Evolutionary conservation across 106 monocot species (phyloP).

Genomic region (Allium sativum): DNA sequence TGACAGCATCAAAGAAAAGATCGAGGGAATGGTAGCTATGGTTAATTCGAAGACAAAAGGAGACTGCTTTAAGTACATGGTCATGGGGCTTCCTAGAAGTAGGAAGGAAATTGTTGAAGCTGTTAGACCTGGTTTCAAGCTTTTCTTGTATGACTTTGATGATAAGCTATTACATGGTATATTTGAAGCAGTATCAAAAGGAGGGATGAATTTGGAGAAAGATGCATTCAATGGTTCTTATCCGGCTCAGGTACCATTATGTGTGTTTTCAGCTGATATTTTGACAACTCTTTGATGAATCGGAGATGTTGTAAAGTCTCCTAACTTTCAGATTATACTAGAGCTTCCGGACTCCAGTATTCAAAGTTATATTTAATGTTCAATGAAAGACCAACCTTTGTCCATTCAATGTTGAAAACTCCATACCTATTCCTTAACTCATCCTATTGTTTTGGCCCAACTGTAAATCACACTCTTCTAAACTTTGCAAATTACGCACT

Average conservation of each 20-base stretch:
- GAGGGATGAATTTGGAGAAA: constrained; percentile 41
- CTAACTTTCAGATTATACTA: too few relatives aligned
- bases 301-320: too few relatives aligned
- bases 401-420: too few relatives aligned
- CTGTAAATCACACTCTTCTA: too few relatives aligned
- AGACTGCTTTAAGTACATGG: constrained; percentile 30
- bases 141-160: constrained; percentile 38
- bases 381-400: too few relatives aligned
- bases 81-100: constrained; percentile 30
- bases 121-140: constrained; percentile 20
- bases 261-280: too few relatives aligned
- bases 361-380: too few relatives aligned
- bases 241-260: constrained; percentile 25
- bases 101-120: constrained; percentile 24
- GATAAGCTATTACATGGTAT: constrained; percentile 31
- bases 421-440: too few relatives aligned
- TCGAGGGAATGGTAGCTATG: constrained; percentile 32
- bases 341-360: too few relatives aligned
- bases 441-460: too few relatives aligned
- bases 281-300: too few relatives aligned
- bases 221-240: constrained; percentile 29
- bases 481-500: too few relatives aligned
- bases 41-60: constrained; percentile 29
- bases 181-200: constrained; percentile 30
- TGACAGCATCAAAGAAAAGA: constrained; percentile 2